phyloP scores from a whole-genome alignment of 768 basidiomycete species.

The Erythrobasidium yunnanense region DNA sequence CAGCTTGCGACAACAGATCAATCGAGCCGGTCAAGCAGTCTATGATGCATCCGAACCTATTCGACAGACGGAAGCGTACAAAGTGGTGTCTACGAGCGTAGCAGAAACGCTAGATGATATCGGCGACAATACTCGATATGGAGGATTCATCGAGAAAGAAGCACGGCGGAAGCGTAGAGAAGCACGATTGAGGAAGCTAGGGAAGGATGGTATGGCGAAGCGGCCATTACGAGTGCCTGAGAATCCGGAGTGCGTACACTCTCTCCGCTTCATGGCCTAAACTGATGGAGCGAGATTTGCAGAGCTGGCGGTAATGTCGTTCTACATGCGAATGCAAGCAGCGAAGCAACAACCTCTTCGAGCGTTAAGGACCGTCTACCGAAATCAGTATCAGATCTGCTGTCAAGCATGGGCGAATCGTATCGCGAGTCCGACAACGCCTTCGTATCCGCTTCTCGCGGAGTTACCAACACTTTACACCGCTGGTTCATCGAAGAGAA shows the following conservation, averaged over 20 bases:
- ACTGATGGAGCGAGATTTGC: not conserved
- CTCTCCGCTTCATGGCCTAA: not conserved
- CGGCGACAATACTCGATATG: slow-evolving; percentile 82
- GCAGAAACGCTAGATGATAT: slow-evolving; percentile 89
- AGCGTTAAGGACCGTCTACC: slow-evolving; percentile 45
- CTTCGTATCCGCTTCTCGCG: slow-evolving; percentile 64
- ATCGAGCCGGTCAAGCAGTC: slow-evolving; percentile 70
- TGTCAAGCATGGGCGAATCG: slow-evolving; percentile 45
- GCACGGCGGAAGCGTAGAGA: slow-evolving; percentile 69
- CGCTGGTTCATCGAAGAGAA: slow-evolving; percentile 81
- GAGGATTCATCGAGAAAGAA: slow-evolving; percentile 62
- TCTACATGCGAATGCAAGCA: slow-evolving; percentile 69
- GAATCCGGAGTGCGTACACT: slow-evolving; percentile 62
- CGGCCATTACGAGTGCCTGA: slow-evolving; percentile 42
- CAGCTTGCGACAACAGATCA: too few species aligned
- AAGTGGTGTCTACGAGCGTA: slow-evolving; percentile 73
- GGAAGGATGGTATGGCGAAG: slow-evolving; percentile 50
- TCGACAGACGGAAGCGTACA: slow-evolving; percentile 89
- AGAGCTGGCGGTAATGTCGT: slow-evolving; percentile 81
- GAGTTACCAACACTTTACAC: slow-evolving; percentile 72
- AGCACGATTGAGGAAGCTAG: slow-evolving; percentile 70
- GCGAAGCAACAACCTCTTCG: slow-evolving; percentile 64
- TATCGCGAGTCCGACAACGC: slow-evolving; percentile 93
- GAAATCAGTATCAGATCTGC: slow-evolving; percentile 27
- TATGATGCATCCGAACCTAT: slow-evolving; percentile 91